Base-by-base conservation (phyloP, 768 basidiomycete species). In the Boletus reticuloceps region DNA sequence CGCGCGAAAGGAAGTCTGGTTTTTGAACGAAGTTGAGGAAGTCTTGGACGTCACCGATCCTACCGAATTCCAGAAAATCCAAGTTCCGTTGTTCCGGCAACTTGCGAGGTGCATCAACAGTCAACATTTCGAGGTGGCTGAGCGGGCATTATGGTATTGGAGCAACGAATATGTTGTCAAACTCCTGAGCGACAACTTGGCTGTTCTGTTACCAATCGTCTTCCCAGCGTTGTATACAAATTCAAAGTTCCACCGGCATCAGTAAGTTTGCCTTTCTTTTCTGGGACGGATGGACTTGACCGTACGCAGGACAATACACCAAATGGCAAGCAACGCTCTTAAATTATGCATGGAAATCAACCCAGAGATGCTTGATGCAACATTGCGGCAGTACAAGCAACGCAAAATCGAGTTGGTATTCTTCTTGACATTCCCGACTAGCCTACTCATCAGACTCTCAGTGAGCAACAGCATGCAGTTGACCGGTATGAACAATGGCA, bases 141-240 rank as follows among this genome's bases (percentile, higher is more conserved):
- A 99, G 72, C 84, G 97, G 40, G 96, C 96, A 4, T 74, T 98
- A 56, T 81, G 97, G 63, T 98, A 97, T 72, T 99, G 97, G 97
- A 98, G 98, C 76, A 98, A 98, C 75, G 97, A 98, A 75, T 99
- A 98, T 74, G 95, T 98, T 61, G 92, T 99, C 64, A 98, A 97
- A 72, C 83, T 99, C 50, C 98, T 99, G 92, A 92, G 93, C 71
- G 94, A 98, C 67, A 98, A 98, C 69, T 80, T 98, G 59, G 72
- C 83, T 20, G 73, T 86, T 58, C 84, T 99, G 55, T 80, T 99
- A 31, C 97, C 97, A 7, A 92, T 99, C 66, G 94, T 99, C 48
- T 99, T 98, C 78, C 94, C 95, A 29, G 90, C 95, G 8, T 74
- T 99, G 59, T 98, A 96, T 71, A 88, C 86, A 39, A 98, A 98